Evolutionary conservation across 495 filamentous ascomycete genomes (phyloP).

Genomic region (Bombardia bombarda): DNA sequence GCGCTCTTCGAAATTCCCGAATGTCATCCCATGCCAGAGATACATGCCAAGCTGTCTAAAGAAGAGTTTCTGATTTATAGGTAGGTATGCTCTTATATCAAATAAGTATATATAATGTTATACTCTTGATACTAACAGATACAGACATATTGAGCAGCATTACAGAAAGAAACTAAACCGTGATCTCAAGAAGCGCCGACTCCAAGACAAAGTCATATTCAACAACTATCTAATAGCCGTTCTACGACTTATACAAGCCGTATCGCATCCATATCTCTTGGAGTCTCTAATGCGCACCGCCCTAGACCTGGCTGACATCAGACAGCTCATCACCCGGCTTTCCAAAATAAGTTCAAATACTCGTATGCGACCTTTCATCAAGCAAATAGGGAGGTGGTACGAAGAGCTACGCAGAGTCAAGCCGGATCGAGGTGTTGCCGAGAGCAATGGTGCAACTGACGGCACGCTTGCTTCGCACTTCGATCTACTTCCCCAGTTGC

Average conservation of each 20-base stretch:
- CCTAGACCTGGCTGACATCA: neutral
- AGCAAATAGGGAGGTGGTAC: constrained; percentile 6
- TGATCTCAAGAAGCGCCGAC: too few species aligned
- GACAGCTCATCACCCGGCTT: constrained; percentile 1
- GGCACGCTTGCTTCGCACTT: too few species aligned
- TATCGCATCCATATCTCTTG: constrained; percentile 14
- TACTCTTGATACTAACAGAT: too few species aligned
- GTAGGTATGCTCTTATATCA: neutral
- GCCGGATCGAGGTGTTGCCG: neutral
- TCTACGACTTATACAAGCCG: constrained; percentile 11
- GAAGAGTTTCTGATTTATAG: constrained; percentile 6
- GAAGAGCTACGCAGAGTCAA: neutral
- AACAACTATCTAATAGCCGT: neutral
- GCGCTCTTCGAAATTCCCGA: constrained; percentile 49
- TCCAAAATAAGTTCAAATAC: neutral
- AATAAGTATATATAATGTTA: too few species aligned
- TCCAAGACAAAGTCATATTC: too few species aligned
- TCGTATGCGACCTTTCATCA: constrained; percentile 1
- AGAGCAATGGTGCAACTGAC: too few species aligned
- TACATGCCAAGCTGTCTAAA: neutral
- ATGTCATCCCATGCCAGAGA: constrained; percentile 9
- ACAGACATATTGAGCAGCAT: too few species aligned
- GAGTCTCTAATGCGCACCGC: neutral
- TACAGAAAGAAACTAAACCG: too few species aligned
- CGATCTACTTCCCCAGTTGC: constrained; percentile 5